phyloP scores from a whole-genome alignment of 108 stramenopile genomes.

The Cyclotella kingstonii region DNA sequence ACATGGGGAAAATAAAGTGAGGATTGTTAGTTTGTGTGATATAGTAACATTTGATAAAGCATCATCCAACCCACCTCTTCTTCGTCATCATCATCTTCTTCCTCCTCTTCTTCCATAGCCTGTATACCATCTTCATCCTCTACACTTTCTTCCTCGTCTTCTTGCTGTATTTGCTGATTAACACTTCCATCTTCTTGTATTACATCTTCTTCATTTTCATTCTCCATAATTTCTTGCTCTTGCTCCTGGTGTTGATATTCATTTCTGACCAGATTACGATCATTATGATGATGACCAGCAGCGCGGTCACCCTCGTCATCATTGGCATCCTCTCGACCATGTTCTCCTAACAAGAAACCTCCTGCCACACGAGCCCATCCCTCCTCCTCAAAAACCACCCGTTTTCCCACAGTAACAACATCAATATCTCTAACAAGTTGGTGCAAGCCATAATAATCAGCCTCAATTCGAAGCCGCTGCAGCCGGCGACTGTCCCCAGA shows the following conservation, averaged over 20 bases:
- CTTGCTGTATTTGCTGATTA: constrained; percentile 3
- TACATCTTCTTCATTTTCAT: constrained; percentile 5
- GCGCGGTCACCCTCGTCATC: not conserved
- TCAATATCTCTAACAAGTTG: constrained; percentile 36
- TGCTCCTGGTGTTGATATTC: not conserved
- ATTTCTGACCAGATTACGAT: not conserved
- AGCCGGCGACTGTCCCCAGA: no score
- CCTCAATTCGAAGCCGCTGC: constrained; percentile 28
- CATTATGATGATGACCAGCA: not conserved
- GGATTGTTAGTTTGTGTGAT: not conserved
- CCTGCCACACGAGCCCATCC: constrained; percentile 42
- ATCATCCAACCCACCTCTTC: constrained; percentile 4
- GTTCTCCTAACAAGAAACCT: constrained; percentile 14
- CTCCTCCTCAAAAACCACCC: constrained; percentile 15
- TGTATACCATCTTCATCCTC: constrained; percentile 1
- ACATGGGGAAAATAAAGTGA: not conserved
- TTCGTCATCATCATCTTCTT: constrained; percentile 24
- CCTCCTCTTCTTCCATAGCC: constrained; percentile 13
- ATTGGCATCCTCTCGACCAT: not conserved
- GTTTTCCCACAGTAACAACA: constrained; percentile 25
- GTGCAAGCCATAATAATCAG: constrained; percentile 41
- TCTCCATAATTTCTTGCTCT: not conserved
- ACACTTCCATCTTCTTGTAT: not conserved
- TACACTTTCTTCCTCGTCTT: constrained; percentile 3
- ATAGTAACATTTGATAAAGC: not conserved